A percentile compares a stretch with the other conserved stretches of the same genome.
Evolutionary conservation across 306 rosid species (phyloP).

Genomic region (Astragalus membranaceus): DNA sequence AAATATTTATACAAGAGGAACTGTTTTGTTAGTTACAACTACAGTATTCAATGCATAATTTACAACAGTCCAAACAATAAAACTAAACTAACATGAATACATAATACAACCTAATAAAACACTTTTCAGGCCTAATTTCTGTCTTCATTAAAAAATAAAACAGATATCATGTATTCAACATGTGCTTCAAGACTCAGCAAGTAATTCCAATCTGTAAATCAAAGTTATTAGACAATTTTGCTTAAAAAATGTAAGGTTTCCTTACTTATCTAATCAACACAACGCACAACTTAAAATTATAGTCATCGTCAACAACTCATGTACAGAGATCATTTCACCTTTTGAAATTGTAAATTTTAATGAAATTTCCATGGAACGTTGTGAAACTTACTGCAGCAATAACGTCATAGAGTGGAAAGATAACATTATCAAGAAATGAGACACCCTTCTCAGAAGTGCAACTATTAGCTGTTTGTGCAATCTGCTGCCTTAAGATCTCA

Average conservation of each 20-base stretch:
- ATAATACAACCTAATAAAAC: not conserved
- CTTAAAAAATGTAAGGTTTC: not conserved
- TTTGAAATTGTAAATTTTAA: not conserved
- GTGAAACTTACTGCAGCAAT: conserved; percentile 66
- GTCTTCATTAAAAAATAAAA: not conserved
- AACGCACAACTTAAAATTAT: not conserved
- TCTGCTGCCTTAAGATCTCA: conserved; percentile 64
- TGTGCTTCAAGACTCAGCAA: not conserved
- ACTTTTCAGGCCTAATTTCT: not conserved
- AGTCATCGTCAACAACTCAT: not conserved
- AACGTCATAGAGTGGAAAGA: conserved; percentile 68
- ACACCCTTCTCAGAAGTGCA: conserved; percentile 57
- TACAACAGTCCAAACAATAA: no score
- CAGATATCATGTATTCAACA: not conserved
- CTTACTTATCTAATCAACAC: not conserved
- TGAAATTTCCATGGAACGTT: not conserved
- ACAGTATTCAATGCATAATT: not conserved
- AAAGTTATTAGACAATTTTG: not conserved
- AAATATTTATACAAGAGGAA: not conserved
- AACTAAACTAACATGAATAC: not conserved
- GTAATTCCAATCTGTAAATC: not conserved
- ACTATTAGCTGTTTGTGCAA: conserved; percentile 79
- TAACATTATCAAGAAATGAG: conserved; percentile 81
- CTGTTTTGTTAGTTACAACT: no score
- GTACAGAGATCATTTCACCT: not conserved